Percentiles rank a stretch among this genome's conserved stretches.
Conservation (phyloP, 1,139 yeast species). For the Eremothecium cymbalariae region DNA sequence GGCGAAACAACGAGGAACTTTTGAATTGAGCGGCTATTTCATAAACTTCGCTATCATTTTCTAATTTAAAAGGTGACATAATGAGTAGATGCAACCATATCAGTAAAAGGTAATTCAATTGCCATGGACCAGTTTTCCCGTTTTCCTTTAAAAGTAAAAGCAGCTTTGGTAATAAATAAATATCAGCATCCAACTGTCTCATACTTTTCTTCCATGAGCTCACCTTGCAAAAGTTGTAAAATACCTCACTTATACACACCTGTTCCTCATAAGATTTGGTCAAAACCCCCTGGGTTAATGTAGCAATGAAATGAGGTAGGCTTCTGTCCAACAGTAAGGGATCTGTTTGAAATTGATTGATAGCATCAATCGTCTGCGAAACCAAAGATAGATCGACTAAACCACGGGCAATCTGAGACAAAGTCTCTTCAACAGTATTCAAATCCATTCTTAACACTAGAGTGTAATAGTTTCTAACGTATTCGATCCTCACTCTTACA, state of each 20-base stretch:
- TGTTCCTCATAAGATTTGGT: not conserved
- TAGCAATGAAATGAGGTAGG: conserved; percentile 33
- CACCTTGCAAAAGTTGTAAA: conserved; percentile 57
- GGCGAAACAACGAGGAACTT: conserved; percentile 41
- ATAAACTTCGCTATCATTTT: conserved; percentile 34
- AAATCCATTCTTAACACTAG: conserved; percentile 7
- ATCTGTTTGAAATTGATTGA: conserved; percentile 47
- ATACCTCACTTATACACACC: conserved; percentile 27
- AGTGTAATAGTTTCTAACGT: no score
- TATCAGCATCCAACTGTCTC: conserved; percentile 53
- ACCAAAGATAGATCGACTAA: conserved; percentile 6
- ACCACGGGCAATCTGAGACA: conserved; percentile 9
- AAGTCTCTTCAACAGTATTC: conserved; percentile 9
- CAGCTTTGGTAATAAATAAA: conserved; percentile 38
- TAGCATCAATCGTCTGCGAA: conserved; percentile 14
- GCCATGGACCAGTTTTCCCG: conserved; percentile 37
- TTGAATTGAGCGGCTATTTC: conserved; percentile 33
- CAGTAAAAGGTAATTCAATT: conserved; percentile 49
- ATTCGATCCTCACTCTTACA: no score
- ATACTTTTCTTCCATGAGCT: conserved; percentile 56
- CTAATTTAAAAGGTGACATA: conserved; percentile 62
- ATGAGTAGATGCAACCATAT: conserved; percentile 68
- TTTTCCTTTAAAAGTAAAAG: conserved; percentile 29
- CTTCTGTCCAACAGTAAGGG: conserved; percentile 45
- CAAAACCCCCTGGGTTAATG: conserved; percentile 32